Base-by-base conservation (phyloP, 225 moss, liverwort and hornwort species). In the Pseudisothecium myosuroides region DNA sequence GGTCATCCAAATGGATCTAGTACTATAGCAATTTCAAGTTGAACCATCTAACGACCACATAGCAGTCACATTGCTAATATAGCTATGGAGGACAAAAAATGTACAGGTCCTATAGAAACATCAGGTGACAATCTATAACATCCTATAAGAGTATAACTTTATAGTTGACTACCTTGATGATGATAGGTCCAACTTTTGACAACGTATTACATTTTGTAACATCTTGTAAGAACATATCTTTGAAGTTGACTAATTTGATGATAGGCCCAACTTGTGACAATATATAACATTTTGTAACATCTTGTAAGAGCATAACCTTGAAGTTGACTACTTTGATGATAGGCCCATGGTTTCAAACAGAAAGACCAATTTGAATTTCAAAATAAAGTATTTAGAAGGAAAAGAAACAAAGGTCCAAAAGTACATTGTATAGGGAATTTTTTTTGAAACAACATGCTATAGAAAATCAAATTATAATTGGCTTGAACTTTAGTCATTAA, bases 41-140 rank as follows among this genome's bases (percentile, higher is more conserved):
- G 9, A 52, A 34, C 23, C 52, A 54, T 36, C 22, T 0, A 23
- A 54, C 36, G 23, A 76, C 36, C 14, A 54, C 5, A 6, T 14
- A 22, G 2, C 1, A 37, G 0, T 55, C 4, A 2, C 10, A 24
- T 5, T 0, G 0, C 2, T 3, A 76, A 5, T 9, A 36, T 9
- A 52, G 5, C 5, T 76, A 23, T 0, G 52, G 0, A 52, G 4
- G 14, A 8, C 5, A 52, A 52, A 76, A 52, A 9, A 3, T 5
- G 1, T 8, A 37, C 4, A 13, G 8, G 36, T 15, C 3, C 0
- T 77, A 0, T 54, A 3, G 9, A 14, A 76, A 14, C 7, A 23
- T 2, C 0, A 54, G 0, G 12, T 36, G 23, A 54, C 23, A 76
- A 36, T 74, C 0, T 76, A 1, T 76, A 34, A 34, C 8, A 76